These are phyloP conservation scores for Annulohypoxylon stygium DNA, from an alignment of 495 filamentous ascomycete species.

Conservation along the genomic window DNA sequence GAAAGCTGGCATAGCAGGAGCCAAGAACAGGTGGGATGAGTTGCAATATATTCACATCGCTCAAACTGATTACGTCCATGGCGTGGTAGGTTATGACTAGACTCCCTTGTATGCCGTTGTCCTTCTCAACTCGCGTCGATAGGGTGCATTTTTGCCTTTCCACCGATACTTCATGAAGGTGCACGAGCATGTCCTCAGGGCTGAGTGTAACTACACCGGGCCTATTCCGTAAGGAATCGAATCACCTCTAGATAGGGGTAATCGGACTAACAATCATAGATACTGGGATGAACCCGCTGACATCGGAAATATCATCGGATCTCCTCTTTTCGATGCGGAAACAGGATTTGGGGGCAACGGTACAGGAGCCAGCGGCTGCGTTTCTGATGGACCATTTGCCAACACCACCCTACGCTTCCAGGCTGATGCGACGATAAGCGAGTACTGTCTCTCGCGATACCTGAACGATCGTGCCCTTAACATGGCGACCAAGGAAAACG, in stretches of 20 bases:
- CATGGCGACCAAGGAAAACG: constrained; percentile 21
- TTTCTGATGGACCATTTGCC: constrained; percentile 61
- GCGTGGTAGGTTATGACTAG: constrained; percentile 47
- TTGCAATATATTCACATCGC: constrained; percentile 56
- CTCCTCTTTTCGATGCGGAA: constrained; percentile 51
- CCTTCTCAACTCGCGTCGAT: not conserved
- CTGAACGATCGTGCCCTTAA: constrained; percentile 51
- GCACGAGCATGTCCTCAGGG: constrained; percentile 59
- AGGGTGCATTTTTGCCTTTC: constrained; percentile 63
- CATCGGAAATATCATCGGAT: constrained; percentile 53
- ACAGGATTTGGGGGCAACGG: constrained; percentile 63
- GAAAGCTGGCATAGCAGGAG: constrained; percentile 47
- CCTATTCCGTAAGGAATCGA: constrained; percentile 59
- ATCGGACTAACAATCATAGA: constrained; percentile 34
- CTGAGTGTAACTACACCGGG: constrained; percentile 61
- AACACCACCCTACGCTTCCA: constrained; percentile 56
- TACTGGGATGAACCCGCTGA: constrained; percentile 64
- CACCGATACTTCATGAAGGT: constrained; percentile 63
- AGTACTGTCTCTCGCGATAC: constrained; percentile 55
- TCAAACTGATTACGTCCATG: constrained; percentile 53
- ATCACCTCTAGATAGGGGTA: not conserved
- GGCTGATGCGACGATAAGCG: constrained; percentile 32
- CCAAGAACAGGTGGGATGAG: constrained; percentile 60
- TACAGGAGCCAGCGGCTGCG: constrained; percentile 47
- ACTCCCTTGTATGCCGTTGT: not conserved